These are phyloP conservation scores for Boechera retrofracta DNA, from an alignment of 345 rosid species.

Conservation along the genomic window DNA sequence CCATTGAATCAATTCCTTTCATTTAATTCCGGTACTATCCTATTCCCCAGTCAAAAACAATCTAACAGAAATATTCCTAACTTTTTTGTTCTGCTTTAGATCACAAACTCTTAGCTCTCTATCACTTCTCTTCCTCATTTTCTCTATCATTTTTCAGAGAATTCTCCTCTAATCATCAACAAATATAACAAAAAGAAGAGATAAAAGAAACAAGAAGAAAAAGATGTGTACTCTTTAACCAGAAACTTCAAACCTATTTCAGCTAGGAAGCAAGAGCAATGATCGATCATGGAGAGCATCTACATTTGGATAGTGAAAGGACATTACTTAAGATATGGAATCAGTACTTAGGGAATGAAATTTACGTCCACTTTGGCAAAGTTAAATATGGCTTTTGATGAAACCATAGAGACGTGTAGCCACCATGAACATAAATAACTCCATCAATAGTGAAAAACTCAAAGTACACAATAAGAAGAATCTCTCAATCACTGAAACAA, in stretches of 20 bases:
- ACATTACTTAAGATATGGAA: constrained; percentile 46
- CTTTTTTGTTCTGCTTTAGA: constrained; percentile 16
- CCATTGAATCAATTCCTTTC: constrained; percentile 34
- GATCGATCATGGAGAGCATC: constrained; percentile 24
- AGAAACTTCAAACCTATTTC: neutral
- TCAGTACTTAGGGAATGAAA: constrained; percentile 39
- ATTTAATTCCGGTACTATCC: constrained; percentile 4
- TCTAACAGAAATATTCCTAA: constrained; percentile 26
- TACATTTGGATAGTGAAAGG: constrained; percentile 36
- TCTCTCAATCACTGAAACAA: neutral
- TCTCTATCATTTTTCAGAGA: too few relatives aligned
- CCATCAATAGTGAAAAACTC: neutral
- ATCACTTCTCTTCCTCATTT: neutral
- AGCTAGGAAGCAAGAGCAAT: neutral
- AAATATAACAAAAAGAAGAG: too few relatives aligned
- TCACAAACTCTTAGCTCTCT: constrained; percentile 18
- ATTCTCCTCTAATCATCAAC: too few relatives aligned
- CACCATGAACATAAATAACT: constrained; percentile 1
- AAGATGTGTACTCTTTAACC: too few relatives aligned
- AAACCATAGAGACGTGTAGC: constrained; percentile 39
- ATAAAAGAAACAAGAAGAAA: too few relatives aligned
- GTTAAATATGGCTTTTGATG: constrained; percentile 35
- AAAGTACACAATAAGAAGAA: constrained; percentile 1
- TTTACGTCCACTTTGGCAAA: constrained; percentile 29
- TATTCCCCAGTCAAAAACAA: constrained; percentile 19